phyloP scores from a whole-genome alignment of 2,329 filamentous ascomycete genomes.

The Neopestalotiopsis rosae region DNA sequence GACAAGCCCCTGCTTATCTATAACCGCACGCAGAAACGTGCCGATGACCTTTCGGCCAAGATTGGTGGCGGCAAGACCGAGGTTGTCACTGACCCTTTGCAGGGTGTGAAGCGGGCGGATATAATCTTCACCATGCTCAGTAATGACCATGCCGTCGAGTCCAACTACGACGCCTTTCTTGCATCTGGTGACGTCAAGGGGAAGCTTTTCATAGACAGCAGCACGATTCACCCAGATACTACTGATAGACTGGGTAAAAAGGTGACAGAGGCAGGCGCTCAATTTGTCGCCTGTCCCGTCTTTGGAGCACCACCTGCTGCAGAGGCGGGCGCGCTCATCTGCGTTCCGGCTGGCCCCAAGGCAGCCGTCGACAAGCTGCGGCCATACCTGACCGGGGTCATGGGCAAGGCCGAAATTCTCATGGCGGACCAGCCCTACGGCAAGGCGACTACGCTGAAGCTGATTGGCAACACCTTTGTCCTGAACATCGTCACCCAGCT shows the following conservation, averaged over 20 bases:
- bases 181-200: constrained; percentile 56
- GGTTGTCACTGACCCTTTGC: constrained; percentile 67
- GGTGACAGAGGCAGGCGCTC: constrained; percentile 63
- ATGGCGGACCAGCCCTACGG: constrained; percentile 37
- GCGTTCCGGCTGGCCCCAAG: constrained; percentile 67
- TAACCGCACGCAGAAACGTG: constrained; percentile 76
- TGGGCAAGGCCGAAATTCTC: constrained; percentile 63
- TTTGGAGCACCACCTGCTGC: constrained; percentile 69
- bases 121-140: constrained; percentile 84
- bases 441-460: constrained; percentile 74
- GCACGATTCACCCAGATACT: constrained; percentile 84
- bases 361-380: constrained; percentile 62
- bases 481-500: constrained; percentile 82
- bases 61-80: constrained; percentile 67
- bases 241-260: constrained; percentile 68
- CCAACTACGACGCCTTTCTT: constrained; percentile 61
- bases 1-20: constrained; percentile 76
- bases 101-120: constrained; percentile 71
- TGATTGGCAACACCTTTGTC: constrained; percentile 87
- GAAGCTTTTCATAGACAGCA: constrained; percentile 87
- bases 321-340: constrained; percentile 68
- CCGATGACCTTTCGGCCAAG: constrained; percentile 65
- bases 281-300: constrained; percentile 76
- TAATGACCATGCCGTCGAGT: constrained; percentile 75
- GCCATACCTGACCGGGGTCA: constrained; percentile 71